Percentiles rank a stretch among this genome's conserved stretches.
phyloP scores from a whole-genome alignment of 208 protist species.

The Trypanosoma grayi region DNA sequence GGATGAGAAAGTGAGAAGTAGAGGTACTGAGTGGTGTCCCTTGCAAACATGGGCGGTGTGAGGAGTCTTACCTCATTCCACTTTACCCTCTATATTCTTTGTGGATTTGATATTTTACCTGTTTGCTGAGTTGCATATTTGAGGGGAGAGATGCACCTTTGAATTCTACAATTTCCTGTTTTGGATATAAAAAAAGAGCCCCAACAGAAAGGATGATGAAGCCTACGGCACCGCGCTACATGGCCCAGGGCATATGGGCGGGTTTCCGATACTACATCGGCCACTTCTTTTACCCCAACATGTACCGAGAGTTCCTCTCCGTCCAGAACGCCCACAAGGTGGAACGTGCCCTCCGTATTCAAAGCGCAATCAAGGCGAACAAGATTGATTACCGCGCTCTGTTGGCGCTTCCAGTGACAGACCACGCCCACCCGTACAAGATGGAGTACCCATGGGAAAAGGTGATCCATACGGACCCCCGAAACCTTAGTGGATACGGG shows the following conservation, averaged over 20 bases:
- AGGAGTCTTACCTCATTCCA: too few relatives aligned
- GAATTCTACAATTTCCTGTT: too few relatives aligned
- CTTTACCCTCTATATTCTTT: too few relatives aligned
- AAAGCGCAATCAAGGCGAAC: slow-evolving; percentile 91
- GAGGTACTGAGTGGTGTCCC: neutral
- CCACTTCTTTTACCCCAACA: slow-evolving; percentile 91
- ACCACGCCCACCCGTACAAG: slow-evolving; percentile 92
- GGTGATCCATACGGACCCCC: slow-evolving; percentile 76
- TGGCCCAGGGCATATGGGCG: slow-evolving; percentile 87
- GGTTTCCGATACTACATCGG: slow-evolving; percentile 85
- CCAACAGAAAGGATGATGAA: slow-evolving; percentile 55
- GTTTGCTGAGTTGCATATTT: too few relatives aligned
- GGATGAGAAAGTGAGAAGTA: neutral
- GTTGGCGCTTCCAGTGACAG: slow-evolving; percentile 86
- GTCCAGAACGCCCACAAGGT: slow-evolving; percentile 89
- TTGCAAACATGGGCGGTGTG: too few relatives aligned
- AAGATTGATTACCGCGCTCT: slow-evolving; percentile 90
- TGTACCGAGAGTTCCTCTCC: slow-evolving; percentile 88
- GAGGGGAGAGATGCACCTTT: too few relatives aligned
- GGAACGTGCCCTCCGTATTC: slow-evolving; percentile 81
- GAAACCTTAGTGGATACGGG: slow-evolving; percentile 78
- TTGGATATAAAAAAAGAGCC: neutral
- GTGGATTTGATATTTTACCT: too few relatives aligned
- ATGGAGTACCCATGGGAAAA: slow-evolving; percentile 93
- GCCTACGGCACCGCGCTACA: slow-evolving; percentile 63